Percentiles rank a stretch among this genome's conserved stretches.
phyloP scores from a whole-genome alignment of 2,329 filamentous ascomycete genomes.

The Proliferodiscus dingleyae region DNA sequence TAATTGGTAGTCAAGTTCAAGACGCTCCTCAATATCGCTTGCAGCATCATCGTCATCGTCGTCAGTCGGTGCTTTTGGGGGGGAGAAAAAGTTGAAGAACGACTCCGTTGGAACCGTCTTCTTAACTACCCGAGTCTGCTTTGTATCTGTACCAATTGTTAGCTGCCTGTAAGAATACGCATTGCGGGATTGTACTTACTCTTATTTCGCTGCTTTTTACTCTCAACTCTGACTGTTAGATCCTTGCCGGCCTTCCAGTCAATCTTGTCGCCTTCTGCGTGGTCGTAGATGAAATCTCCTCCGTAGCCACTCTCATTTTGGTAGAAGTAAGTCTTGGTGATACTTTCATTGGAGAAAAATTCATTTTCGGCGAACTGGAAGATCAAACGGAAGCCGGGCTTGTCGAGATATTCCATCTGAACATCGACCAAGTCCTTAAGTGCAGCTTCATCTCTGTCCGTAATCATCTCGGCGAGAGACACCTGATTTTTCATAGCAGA shows the following conservation, averaged over 20 bases:
- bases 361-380: slow-evolving; percentile 96
- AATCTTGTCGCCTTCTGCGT: slow-evolving; percentile 96
- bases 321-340: slow-evolving; percentile 99
- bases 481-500: slow-evolving; percentile 99
- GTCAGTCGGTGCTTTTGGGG: slow-evolving; percentile 77
- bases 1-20: slow-evolving; percentile 97
- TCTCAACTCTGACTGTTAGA: slow-evolving; percentile 89
- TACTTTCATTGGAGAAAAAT: slow-evolving; percentile 94
- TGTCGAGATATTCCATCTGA: slow-evolving; percentile 98
- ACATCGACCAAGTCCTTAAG: slow-evolving; percentile 88
- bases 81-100: slow-evolving; percentile 91
- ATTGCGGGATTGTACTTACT: slow-evolving; percentile 54
- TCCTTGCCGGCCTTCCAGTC: slow-evolving; percentile 94
- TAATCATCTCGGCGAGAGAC: slow-evolving; percentile 96
- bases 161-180: not conserved
- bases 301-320: slow-evolving; percentile 98
- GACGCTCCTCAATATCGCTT: slow-evolving; percentile 91
- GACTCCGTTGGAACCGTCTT: slow-evolving; percentile 98
- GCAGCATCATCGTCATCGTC: slow-evolving; percentile 67
- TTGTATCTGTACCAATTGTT: slow-evolving; percentile 65
- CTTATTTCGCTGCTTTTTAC: slow-evolving; percentile 99
- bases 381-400: slow-evolving; percentile 95
- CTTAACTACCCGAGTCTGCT: slow-evolving; percentile 98
- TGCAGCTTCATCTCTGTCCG: slow-evolving; percentile 90
- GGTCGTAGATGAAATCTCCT: slow-evolving; percentile 99